phyloP scores from a whole-genome alignment of 768 basidiomycete genomes.

The Boletus barrowsii region DNA sequence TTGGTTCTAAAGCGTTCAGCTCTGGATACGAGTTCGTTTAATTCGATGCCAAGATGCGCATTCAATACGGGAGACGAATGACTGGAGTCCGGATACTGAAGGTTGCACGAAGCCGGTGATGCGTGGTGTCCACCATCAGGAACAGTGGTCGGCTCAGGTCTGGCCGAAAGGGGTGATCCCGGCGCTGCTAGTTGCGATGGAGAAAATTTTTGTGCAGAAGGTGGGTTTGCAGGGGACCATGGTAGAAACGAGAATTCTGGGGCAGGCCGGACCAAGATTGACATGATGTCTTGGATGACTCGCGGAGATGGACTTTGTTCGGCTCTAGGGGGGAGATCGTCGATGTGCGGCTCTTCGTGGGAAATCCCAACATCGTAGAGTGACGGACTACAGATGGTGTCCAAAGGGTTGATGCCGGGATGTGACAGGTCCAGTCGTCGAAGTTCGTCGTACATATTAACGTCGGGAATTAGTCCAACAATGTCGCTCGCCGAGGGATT shows the following conservation, averaged over 20 bases:
- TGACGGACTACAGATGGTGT: constrained; percentile 28
- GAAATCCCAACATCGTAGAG: background rate
- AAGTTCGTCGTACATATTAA: constrained; percentile 35
- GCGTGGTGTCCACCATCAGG: background rate
- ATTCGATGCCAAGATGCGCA: constrained; percentile 58
- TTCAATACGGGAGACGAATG: constrained; percentile 52
- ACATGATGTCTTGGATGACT: constrained; percentile 32
- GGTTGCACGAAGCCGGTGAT: constrained; percentile 1
- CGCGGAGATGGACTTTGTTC: constrained; percentile 25
- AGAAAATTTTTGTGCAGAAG: background rate
- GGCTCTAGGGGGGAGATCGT: background rate
- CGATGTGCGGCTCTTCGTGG: background rate
- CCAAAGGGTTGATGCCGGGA: constrained; percentile 39
- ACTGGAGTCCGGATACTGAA: background rate
- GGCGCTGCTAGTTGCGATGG: background rate
- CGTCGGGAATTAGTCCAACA: constrained; percentile 31
- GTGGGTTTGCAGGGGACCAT: constrained; percentile 4
- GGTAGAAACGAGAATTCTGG: constrained; percentile 6
- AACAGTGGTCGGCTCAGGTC: background rate
- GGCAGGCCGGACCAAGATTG: constrained; percentile 24
- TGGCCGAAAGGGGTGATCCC: background rate
- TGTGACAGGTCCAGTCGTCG: constrained; percentile 14
- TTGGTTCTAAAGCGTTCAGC: constrained; percentile 53
- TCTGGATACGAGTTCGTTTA: constrained; percentile 51
- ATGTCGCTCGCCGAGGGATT: constrained; percentile 8